Evolutionary conservation across 208 protist species (phyloP).

Genomic region (Trypanosoma avium): DNA sequence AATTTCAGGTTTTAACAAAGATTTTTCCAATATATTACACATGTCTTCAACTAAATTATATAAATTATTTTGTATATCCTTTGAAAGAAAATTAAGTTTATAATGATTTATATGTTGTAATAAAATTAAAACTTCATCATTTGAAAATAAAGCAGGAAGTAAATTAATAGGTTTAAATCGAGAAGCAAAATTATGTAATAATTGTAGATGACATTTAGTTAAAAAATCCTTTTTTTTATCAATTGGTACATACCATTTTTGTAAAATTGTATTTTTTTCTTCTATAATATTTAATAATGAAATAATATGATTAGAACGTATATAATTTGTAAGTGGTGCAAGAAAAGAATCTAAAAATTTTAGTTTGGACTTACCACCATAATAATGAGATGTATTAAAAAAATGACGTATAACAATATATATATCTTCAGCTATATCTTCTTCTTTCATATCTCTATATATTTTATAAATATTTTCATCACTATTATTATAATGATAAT

Average conservation of each 20-base stretch:
- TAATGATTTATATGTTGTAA: conserved; percentile 5
- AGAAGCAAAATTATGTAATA: neutral
- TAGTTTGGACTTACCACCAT: neutral
- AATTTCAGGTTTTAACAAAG: neutral
- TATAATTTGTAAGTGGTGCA: neutral
- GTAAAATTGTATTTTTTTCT: neutral
- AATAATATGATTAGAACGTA: neutral
- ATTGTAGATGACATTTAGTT: neutral
- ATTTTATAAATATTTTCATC: neutral
- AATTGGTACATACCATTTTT: neutral
- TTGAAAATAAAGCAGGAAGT: neutral
- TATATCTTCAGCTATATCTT: neutral
- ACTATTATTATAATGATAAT: neutral
- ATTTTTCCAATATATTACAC: neutral
- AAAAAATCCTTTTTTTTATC: neutral
- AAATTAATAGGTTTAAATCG: neutral
- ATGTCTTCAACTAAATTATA: neutral
- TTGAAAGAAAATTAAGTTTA: neutral
- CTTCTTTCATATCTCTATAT: neutral
- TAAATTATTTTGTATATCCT: neutral
- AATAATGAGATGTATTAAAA: neutral
- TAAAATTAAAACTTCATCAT: conserved; percentile 5
- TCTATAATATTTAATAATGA: neutral
- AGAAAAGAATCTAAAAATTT: neutral
- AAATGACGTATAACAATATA: conserved; percentile 8